These are phyloP conservation scores for Takakia lepidozioides DNA, from an alignment of 225 moss, liverwort and hornwort genomes.

Conservation along the genomic window DNA sequence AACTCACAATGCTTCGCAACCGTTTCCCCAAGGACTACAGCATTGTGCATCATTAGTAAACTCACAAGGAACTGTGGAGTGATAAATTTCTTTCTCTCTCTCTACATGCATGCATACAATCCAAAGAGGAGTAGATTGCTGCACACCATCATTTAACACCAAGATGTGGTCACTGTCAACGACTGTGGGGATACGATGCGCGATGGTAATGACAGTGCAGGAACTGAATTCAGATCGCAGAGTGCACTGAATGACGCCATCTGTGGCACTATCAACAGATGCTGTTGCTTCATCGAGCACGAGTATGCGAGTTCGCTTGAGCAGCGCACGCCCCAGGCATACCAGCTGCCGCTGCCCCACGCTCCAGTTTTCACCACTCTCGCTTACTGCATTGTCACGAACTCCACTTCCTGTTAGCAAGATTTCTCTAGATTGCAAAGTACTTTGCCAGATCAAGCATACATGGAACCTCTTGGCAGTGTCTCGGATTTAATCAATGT, in stretches of 20 bases:
- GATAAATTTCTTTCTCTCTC: not conserved
- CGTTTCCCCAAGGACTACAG: no score
- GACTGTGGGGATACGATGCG: constrained; percentile 85
- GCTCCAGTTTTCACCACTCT: constrained; percentile 95
- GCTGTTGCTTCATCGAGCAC: constrained; percentile 94
- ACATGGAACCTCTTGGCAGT: no score
- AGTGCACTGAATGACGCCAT: constrained; percentile 76
- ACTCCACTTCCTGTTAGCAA: no score
- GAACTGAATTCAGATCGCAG: constrained; percentile 57
- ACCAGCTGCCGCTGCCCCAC: constrained; percentile 89
- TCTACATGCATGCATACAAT: not conserved
- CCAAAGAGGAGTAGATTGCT: not conserved
- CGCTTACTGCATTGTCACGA: constrained; percentile 41
- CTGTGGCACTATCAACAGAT: constrained; percentile 82
- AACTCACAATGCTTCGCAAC: no score
- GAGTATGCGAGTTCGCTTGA: constrained; percentile 67
- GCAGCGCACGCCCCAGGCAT: constrained; percentile 78
- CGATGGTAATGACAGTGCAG: constrained; percentile 87
- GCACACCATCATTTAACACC: constrained; percentile 76
- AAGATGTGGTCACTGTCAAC: constrained; percentile 82
- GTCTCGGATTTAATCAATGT: no score
- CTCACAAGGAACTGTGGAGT: no score
- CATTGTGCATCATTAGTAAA: no score
- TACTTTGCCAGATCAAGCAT: no score
- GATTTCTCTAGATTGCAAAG: no score